Conservation (phyloP, 73 alveolate species). For the Symbiodinium pilosum region DNA sequence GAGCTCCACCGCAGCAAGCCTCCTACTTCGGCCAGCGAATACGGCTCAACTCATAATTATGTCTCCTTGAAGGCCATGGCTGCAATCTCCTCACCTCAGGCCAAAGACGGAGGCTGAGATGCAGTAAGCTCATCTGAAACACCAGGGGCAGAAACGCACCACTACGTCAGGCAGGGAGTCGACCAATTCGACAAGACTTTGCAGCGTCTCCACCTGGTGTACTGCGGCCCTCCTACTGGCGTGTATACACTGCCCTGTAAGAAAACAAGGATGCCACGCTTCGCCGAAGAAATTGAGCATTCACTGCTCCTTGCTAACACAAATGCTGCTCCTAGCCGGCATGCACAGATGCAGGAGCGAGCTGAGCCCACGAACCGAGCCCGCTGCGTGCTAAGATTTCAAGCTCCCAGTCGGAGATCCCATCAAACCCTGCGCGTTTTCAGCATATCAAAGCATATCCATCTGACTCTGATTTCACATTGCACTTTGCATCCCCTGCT, state of each 20-base stretch:
- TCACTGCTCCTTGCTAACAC: background rate
- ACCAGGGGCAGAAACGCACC: constrained; percentile 22
- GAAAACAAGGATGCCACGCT: background rate
- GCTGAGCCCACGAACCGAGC: background rate
- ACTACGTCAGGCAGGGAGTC: constrained; percentile 84
- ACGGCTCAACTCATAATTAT: no score
- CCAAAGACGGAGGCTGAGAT: background rate
- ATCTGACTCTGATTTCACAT: no score
- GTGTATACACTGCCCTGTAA: background rate
- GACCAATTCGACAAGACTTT: constrained; percentile 64
- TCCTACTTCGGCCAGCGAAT: no score
- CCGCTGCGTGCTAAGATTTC: constrained; percentile 30
- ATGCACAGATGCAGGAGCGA: background rate
- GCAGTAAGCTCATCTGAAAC: background rate
- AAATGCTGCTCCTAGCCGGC: background rate
- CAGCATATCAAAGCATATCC: background rate
- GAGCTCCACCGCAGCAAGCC: no score
- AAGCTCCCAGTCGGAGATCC: constrained; percentile 85
- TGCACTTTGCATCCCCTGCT: no score
- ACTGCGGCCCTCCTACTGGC: background rate
- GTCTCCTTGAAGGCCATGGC: constrained; percentile 69
- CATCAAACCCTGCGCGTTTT: constrained; percentile 37
- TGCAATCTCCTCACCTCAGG: constrained; percentile 30
- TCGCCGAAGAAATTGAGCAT: background rate
- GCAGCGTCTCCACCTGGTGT: constrained; percentile 55